Conservation (phyloP, 2,329 filamentous ascomycete genomes). For the Sporothrix protearum region DNA sequence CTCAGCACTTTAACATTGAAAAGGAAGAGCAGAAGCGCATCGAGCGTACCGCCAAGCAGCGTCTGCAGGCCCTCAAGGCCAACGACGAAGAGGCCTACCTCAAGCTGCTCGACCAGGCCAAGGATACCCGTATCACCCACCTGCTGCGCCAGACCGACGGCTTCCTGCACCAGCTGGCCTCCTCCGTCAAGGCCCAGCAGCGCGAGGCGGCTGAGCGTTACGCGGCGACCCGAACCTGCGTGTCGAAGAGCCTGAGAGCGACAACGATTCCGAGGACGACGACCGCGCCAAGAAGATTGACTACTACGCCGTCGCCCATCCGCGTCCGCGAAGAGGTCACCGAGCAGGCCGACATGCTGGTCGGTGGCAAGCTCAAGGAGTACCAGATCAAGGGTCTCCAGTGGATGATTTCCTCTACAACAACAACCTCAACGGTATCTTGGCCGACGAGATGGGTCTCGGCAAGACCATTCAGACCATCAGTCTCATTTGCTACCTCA, state of each 20-base stretch:
- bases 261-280: slow-evolving; percentile 65
- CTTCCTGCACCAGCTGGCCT: slow-evolving; percentile 91
- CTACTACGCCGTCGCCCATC: slow-evolving; percentile 97
- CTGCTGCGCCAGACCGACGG: slow-evolving; percentile 94
- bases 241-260: slow-evolving; percentile 57
- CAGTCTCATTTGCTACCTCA: slow-evolving; percentile 93
- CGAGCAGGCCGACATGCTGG: slow-evolving; percentile 76
- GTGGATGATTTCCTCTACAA: slow-evolving; percentile 99
- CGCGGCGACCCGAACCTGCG: slow-evolving; percentile 59
- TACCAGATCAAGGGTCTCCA: slow-evolving; percentile 98
- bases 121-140: slow-evolving; percentile 98
- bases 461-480: slow-evolving; percentile 99
- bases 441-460: slow-evolving; percentile 99
- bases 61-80: slow-evolving; percentile 96
- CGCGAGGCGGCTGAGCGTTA: slow-evolving; percentile 76
- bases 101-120: slow-evolving; percentile 95
- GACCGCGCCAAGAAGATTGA: slow-evolving; percentile 79
- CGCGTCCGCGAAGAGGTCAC: slow-evolving; percentile 89
- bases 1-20: slow-evolving; percentile 92
- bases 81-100: slow-evolving; percentile 99
- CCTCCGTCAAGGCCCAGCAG: slow-evolving; percentile 92
- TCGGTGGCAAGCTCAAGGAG: slow-evolving; percentile 91
- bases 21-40: slow-evolving; percentile 99
- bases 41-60: slow-evolving; percentile 96
- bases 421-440: slow-evolving; percentile 98